Evolutionary conservation across 768 basidiomycete genomes (phyloP).

Genomic region (Hebeloma cylindrosporum): DNA sequence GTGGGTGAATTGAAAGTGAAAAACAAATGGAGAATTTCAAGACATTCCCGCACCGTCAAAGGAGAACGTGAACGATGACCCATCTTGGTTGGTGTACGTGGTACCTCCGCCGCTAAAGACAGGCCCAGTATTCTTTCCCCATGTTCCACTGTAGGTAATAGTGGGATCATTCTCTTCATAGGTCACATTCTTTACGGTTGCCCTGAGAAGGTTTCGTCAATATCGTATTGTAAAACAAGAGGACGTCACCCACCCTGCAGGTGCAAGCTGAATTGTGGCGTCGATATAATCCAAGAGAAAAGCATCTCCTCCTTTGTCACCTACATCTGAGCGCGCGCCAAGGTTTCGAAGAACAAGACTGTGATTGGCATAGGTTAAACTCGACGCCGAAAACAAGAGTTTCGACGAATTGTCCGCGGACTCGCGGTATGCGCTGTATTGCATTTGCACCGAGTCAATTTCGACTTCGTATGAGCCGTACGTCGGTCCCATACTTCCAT

Average conservation of each 20-base stretch:
- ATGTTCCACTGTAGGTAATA: conserved; percentile 40
- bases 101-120: conserved; percentile 46
- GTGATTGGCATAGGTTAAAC: conserved; percentile 40
- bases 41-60: conserved; percentile 36
- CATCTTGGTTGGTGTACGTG: conserved; percentile 42
- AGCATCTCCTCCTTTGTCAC: conserved; percentile 36
- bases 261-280: conserved; percentile 43
- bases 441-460: conserved; percentile 33
- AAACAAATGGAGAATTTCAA: not conserved
- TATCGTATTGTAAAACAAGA: not conserved
- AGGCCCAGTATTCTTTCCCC: conserved; percentile 43
- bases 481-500: conserved; percentile 40
- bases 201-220: conserved; percentile 24
- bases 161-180: conserved; percentile 40
- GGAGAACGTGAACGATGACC: conserved; percentile 37
- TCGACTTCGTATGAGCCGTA: conserved; percentile 43
- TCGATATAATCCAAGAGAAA: conserved; percentile 45
- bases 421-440: conserved; percentile 31
- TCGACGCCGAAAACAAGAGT: conserved; percentile 34
- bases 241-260: conserved; percentile 35
- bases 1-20: not conserved
- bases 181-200: conserved; percentile 41
- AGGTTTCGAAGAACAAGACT: conserved; percentile 40
- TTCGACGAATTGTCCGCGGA: conserved; percentile 30
- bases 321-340: conserved; percentile 29